Conservation (phyloP, 2,329 filamentous ascomycete species). For the Fusarium sp. region DNA sequence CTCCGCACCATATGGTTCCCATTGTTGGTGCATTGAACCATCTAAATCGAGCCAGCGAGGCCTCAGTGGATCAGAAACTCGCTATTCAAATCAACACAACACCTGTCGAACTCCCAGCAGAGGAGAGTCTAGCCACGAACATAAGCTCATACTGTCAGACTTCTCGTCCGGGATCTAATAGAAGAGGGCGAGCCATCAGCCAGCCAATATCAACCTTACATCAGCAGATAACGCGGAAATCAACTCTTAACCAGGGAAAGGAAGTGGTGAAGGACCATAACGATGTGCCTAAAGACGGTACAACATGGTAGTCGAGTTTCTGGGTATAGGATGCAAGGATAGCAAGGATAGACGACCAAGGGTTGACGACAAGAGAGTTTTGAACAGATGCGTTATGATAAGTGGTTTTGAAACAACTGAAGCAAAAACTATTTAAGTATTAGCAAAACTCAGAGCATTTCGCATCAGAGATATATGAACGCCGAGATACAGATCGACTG, state of each 20-base stretch:
- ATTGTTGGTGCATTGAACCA: neutral
- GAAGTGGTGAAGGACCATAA: neutral
- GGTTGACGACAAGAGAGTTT: neutral
- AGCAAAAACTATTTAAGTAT: neutral
- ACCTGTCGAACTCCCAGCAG: slow-evolving; percentile 22
- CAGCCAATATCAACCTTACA: neutral
- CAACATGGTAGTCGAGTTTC: neutral
- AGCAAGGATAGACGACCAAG: too few relatives aligned
- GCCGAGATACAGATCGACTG: neutral
- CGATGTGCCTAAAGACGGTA: neutral
- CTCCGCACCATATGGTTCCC: slow-evolving; percentile 16
- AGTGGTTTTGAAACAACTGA: neutral
- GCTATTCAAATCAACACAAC: slow-evolving; percentile 18
- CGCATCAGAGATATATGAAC: neutral
- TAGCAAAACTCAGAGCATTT: neutral
- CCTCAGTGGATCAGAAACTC: neutral
- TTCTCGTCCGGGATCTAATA: neutral
- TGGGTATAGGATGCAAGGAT: neutral
- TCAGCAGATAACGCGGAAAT: neutral
- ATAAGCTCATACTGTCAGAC: neutral
- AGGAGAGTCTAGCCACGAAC: neutral
- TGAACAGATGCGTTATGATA: neutral
- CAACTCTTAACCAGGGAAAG: neutral
- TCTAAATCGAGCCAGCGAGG: neutral
- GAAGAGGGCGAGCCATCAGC: neutral